Percentiles rank a stretch among this genome's conserved stretches.
Conservation (phyloP, 176 grass and related monocot species). For the Miscanthus lutarioriparius region DNA sequence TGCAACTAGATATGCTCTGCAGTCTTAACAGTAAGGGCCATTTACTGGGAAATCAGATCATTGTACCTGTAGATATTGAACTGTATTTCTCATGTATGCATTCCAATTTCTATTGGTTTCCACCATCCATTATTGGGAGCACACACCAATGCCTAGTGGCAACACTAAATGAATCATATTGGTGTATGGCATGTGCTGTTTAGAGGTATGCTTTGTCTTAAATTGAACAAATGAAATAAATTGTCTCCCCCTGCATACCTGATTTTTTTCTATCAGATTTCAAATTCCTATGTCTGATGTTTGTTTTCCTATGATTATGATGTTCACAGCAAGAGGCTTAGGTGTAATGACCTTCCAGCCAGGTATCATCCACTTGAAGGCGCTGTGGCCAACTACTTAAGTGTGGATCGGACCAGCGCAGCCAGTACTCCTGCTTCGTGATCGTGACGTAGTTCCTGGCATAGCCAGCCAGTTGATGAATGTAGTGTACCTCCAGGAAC, state of each 20-base stretch:
- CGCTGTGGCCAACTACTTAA: conserved; percentile 48
- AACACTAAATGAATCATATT: neutral
- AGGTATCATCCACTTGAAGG: conserved; percentile 23
- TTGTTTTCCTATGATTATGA: neutral
- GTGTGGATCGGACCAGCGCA: conserved; percentile 31
- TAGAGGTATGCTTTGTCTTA: neutral
- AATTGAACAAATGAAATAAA: neutral
- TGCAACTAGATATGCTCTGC: neutral
- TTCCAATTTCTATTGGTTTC: neutral
- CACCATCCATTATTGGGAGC: neutral
- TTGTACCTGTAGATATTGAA: neutral
- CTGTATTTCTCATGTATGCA: neutral
- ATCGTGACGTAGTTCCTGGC: conserved; percentile 16
- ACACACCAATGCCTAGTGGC: neutral
- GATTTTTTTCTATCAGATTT: conserved; percentile 22
- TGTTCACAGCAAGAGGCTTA: conserved; percentile 40
- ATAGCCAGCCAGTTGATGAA: conserved; percentile 36
- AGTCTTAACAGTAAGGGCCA: neutral
- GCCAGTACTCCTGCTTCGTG: conserved; percentile 7
- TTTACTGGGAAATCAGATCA: conserved; percentile 14
- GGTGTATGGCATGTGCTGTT: neutral
- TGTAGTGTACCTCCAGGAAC: conserved; percentile 43
- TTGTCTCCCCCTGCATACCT: neutral
- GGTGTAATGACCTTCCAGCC: conserved; percentile 13
- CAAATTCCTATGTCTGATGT: neutral